Percentiles rank a stretch among this genome's conserved stretches.
Conservation (phyloP, 257 asterid genomes). For the Solanum appendiculatum region DNA sequence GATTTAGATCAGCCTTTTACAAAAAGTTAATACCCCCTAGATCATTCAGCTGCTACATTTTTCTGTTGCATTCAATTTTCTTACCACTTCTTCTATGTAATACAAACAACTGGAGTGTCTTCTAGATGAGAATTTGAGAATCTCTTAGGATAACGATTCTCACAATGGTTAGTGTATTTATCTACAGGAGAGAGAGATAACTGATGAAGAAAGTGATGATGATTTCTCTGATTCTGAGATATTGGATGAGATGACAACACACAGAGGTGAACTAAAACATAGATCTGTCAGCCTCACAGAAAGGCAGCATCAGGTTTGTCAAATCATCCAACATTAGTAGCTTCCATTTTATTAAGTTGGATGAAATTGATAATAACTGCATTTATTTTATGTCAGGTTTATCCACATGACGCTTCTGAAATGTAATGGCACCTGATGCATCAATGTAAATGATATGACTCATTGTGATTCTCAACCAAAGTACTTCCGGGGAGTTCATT, state of each 20-base stretch:
- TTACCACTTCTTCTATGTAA: neutral
- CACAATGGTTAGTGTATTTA: neutral
- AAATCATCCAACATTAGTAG: neutral
- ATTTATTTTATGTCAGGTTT: neutral
- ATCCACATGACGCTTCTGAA: neutral
- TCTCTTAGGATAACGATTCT: neutral
- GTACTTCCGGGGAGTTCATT: neutral
- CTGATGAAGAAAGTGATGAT: constrained; percentile 26
- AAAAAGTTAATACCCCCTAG: neutral
- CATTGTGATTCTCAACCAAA: neutral
- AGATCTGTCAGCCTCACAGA: constrained; percentile 63
- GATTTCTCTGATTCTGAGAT: constrained; percentile 61
- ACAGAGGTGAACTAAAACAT: constrained; percentile 79
- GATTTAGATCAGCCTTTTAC: neutral
- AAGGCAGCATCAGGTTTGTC: constrained; percentile 44
- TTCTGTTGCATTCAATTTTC: neutral
- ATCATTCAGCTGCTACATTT: neutral
- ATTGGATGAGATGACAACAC: constrained; percentile 72
- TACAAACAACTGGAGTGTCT: neutral
- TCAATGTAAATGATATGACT: neutral
- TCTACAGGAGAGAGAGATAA: constrained; percentile 30
- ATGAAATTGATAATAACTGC: neutral
- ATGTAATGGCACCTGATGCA: neutral
- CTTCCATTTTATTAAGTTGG: neutral
- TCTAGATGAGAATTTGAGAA: neutral